Base-by-base conservation (phyloP, 306 rosid genomes). In the Dryas alaskensis region DNA sequence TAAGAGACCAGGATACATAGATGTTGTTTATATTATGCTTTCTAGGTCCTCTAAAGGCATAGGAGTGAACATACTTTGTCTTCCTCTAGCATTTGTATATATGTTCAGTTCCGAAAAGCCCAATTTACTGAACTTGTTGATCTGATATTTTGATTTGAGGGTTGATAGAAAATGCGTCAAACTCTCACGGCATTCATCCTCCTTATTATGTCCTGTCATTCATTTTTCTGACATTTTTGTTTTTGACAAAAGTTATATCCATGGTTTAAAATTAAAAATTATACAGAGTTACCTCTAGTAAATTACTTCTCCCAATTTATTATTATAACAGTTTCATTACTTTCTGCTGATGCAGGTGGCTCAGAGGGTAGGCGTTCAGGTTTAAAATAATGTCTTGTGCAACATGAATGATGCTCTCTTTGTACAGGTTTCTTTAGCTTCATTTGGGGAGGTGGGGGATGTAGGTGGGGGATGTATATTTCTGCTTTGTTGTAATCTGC, bases 321-420 rank as follows among this genome's bases (percentile, higher is more conserved):
- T 45, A 8, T 3, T 4, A 43, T 48, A 47, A 25, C 16, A 13
- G 11, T 22, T 27, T 31, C 17, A 67, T 61, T 14, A 42, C 55
- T 63, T 68, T 78, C 17, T 58, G 37, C n/a, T 79, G 76, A 75
- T 76, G 80, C 89, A 93, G 97, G 91, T 91, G 55, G 97, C 97
- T 57, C 76, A 85, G 84, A 83, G 89, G 85, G 83, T 91, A 40
- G 94, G 97, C 31, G 88, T 88, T 42, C 78, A 63, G 73, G 68
- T 87, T 74, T 87, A 81, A 85, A 27, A 59, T 71, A 59, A 14
- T 1, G 43, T 58, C 63, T 49, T 19, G 44, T 65, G 69, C 61
- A 74, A 66, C 74, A 62, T 65, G 79, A 77, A 80, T 42, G 74
- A 79, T 70, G 84, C 63, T 68, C 54, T 72, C 50, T 67, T 10